Evolutionary conservation across 2,329 filamentous ascomycete species (phyloP).

Genomic region (Penicillium sp.): DNA sequence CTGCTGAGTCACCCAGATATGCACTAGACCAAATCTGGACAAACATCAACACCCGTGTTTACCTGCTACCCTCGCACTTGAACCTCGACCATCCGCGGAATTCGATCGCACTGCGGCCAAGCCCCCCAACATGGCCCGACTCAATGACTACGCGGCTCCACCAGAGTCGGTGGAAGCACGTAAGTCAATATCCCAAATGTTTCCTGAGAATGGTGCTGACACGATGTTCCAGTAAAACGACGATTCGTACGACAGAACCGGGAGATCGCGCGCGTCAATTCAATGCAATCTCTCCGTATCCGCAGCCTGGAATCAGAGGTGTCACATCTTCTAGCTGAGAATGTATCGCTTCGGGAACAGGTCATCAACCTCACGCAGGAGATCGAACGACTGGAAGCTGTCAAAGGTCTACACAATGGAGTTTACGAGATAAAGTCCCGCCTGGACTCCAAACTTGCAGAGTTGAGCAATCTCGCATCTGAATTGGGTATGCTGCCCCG

Average conservation of each 20-base stretch:
- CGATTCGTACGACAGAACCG: slow-evolving; percentile 65
- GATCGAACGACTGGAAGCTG: slow-evolving; percentile 48
- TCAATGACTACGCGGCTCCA: slow-evolving; percentile 48
- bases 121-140: slow-evolving; percentile 45
- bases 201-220: slow-evolving; percentile 6
- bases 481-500: slow-evolving; percentile 51
- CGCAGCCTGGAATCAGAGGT: slow-evolving; percentile 62
- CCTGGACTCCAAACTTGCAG: slow-evolving; percentile 56
- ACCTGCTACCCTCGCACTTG: slow-evolving; percentile 5
- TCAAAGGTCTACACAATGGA: slow-evolving; percentile 45
- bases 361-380: slow-evolving; percentile 57
- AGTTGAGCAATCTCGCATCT: slow-evolving; percentile 54
- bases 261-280: slow-evolving; percentile 63
- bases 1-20: slow-evolving; percentile 15
- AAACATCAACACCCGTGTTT: slow-evolving; percentile 41
- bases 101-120: slow-evolving; percentile 5
- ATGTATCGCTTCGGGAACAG: slow-evolving; percentile 58
- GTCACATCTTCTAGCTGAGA: slow-evolving; percentile 59
- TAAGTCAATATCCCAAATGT: slow-evolving; percentile 30
- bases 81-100: not conserved
- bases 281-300: slow-evolving; percentile 62
- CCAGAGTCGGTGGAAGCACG: slow-evolving; percentile 49
- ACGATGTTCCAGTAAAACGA: slow-evolving; percentile 53
- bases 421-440: slow-evolving; percentile 54
- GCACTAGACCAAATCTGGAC: slow-evolving; percentile 32